Base-by-base conservation (phyloP, 768 basidiomycete genomes). In the Lyophyllum semitale region DNA sequence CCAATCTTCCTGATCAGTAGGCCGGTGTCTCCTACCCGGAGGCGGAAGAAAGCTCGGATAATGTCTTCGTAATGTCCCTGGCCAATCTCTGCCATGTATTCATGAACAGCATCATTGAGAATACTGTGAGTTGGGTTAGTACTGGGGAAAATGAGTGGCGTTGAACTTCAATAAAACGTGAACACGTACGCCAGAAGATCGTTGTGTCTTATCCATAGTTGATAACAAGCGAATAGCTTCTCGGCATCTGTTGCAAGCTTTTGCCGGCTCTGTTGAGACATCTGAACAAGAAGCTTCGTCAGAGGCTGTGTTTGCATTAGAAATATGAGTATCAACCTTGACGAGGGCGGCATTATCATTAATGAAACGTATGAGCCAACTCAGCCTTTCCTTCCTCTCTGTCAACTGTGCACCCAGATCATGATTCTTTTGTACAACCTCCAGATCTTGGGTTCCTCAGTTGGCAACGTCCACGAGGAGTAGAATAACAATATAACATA, bases 341-440 rank as follows among this genome's bases (percentile, higher is more conserved):
- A 74, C 75, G 32, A 95, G 74, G 5, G 88, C 87, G 0, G 82
- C 87, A 68, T 96, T 96, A 49, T 91, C 87, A 42, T 93, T 91
- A 63, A 97, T 90, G 67, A 94, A 96, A 23, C 79, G 80, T 60
- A 96, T 91, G n/a, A 98, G 77, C 80, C 91, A 93, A 51, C 84
- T 85, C 26, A 95, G 73, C 33, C 91, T 77, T 51, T 88, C 85
- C 64, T 88, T 88, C 26, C 92, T 82, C 37, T 84, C 84, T 4
- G 78, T 80, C 59, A 98, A 70, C 65, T 95, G 94, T 1, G 85
- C 78, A 15, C 84, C 84, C 38, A 96, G 74, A 66, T 97, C 95
- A 62, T 91, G 88, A 58, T 89, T 89, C 8, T 83, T 78, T 37
- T 82, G 73, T 46, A 94, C 85, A 59, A 91, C 77, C 69, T 87